phyloP scores from a whole-genome alignment of 805 yeast genomes.

The Saccharomycopsis amapae region DNA sequence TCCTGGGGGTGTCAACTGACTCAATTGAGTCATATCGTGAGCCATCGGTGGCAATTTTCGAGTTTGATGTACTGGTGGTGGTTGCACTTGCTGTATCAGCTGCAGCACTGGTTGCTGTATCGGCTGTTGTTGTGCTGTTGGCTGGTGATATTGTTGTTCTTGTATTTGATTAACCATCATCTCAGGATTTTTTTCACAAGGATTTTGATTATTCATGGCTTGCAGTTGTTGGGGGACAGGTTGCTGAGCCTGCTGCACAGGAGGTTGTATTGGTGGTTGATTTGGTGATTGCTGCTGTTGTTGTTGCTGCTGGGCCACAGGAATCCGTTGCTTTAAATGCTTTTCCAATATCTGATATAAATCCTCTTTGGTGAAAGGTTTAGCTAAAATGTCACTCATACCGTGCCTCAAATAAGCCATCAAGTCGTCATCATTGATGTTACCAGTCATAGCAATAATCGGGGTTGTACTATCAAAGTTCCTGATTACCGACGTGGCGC shows the following conservation, averaged over 20 bases:
- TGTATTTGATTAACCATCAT: no score
- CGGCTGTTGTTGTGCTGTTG: no score
- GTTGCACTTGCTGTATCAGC: slow-evolving; percentile 1
- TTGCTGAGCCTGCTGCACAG: not conserved
- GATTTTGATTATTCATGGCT: no score
- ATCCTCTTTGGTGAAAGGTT: slow-evolving; percentile 88
- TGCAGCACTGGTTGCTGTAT: not conserved
- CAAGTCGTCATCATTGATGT: slow-evolving; percentile 73
- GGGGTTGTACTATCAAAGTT: slow-evolving; percentile 81
- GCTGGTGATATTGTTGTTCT: no score
- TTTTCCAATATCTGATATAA: slow-evolving; percentile 71
- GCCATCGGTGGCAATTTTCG: no score
- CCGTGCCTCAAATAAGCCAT: slow-evolving; percentile 80
- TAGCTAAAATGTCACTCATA: slow-evolving; percentile 86
- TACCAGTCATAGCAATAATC: slow-evolving; percentile 91
- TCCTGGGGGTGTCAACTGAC: no score
- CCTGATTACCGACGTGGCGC: slow-evolving; percentile 85
- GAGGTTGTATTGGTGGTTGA: not conserved
- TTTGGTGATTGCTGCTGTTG: slow-evolving; percentile 17
- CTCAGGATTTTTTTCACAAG: no score
- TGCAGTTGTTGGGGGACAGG: not conserved
- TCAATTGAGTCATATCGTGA: no score
- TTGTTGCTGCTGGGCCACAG: slow-evolving; percentile 27
- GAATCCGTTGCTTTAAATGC: slow-evolving; percentile 49
- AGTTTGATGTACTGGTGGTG: no score